Evolutionary conservation across 805 yeast species (phyloP), one percentile per base, ranked within the genome.

Genomic region (Starmerella stellata): DNA sequence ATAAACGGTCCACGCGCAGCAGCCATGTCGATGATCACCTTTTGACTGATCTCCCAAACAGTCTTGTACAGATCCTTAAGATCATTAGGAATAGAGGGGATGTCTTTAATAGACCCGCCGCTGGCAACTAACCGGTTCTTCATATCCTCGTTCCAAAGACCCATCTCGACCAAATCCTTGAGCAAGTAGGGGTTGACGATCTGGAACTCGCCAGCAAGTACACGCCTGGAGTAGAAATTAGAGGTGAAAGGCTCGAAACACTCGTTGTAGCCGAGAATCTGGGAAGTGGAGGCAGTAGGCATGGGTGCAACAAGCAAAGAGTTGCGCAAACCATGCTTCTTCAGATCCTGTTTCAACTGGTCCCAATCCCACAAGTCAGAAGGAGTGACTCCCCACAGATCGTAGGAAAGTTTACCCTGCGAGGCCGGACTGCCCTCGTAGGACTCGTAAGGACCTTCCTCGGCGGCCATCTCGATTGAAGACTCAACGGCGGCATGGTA

Each of bases 231-330:
- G 60, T 83, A 87, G 52, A 87, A 74, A 61, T 87, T 87, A 17
- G 95, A 82, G 5, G 98, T 85, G 57, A 75, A 74, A 11, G 98
- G 96, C 59, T 87, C 98, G 58, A 87, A 87, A 60, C 95, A 85
- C 62, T 87, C 96, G 51, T 75, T 85, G 64, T 70, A 81, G 30
- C 95, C 96, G 38, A 87, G 65, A 37, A 87, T 85, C 63, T 83
- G 95, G 3, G 96, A 87, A 2, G 96, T 87, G 1, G 95, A 82
- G 2, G 96, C 96, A 15, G 96, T 87, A 33, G 96, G 96, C 96
- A 87, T 87, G 38, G 95, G 90, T 2, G 92, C 95, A 14, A 49
- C 50, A 2, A 51, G 44, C 40, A 87, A 61, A 4, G 95, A 87
- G 63, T 87, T 87, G 53, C 95, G 66, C 31, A 87, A 52, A 35